Conservation (phyloP, 2,329 filamentous ascomycete genomes). For the Pestalotiopsis sp. region DNA sequence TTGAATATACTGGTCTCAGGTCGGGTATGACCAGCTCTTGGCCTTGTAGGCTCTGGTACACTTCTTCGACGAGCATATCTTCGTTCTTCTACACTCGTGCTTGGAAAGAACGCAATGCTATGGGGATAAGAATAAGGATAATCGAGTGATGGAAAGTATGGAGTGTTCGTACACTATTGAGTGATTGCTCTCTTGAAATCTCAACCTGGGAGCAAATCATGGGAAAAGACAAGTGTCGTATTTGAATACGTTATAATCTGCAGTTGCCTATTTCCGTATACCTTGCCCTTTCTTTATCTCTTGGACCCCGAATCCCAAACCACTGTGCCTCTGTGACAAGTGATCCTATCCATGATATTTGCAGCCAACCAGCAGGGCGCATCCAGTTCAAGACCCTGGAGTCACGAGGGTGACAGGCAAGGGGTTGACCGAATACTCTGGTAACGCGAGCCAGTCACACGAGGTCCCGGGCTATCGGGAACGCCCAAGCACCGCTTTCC, state of each 20-base stretch:
- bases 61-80: not conserved
- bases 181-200: not conserved
- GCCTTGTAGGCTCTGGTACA: slow-evolving; percentile 10
- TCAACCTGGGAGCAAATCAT: not conserved
- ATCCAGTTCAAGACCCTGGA: not conserved
- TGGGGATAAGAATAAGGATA: not conserved
- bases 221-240: not conserved
- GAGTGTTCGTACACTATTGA: not conserved
- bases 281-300: not conserved
- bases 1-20: slow-evolving; percentile 19
- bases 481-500: not conserved
- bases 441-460: not conserved
- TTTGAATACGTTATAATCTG: not conserved
- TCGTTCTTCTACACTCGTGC: not conserved
- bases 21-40: slow-evolving; percentile 19
- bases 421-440: not conserved
- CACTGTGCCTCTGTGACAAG: not conserved
- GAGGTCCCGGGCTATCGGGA: not conserved
- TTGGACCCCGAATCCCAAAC: not conserved
- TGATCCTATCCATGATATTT: not conserved
- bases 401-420: not conserved
- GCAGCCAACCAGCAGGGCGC: not conserved
- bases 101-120: not conserved
- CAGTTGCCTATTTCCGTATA: not conserved
- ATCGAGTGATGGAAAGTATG: not conserved